These are phyloP conservation scores for Lepraria neglecta DNA, from an alignment of 495 filamentous ascomycete species.

Conservation along the genomic window DNA sequence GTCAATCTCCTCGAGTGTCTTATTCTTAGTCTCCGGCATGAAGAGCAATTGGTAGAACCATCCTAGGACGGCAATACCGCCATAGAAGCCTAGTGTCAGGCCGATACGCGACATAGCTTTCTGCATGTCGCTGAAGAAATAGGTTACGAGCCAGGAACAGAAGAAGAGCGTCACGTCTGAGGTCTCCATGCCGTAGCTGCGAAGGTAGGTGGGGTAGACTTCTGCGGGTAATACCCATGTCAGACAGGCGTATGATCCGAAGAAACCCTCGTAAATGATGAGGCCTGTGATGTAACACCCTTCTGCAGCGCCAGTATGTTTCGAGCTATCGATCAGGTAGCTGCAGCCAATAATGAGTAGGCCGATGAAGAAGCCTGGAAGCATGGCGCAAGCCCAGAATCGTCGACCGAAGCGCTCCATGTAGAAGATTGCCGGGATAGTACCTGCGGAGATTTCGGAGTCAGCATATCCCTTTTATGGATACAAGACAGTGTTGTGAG, in stretches of 20 bases:
- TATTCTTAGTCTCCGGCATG: slow-evolving; percentile 60
- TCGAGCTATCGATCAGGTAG: slow-evolving; percentile 41
- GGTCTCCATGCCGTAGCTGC: slow-evolving; percentile 54
- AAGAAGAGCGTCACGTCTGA: slow-evolving; percentile 52
- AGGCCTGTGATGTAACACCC: slow-evolving; percentile 52
- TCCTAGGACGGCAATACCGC: slow-evolving; percentile 51
- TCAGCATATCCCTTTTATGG: too few relatives aligned
- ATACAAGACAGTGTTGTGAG: too few relatives aligned
- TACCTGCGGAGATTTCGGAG: slow-evolving; percentile 23
- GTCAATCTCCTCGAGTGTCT: slow-evolving; percentile 57
- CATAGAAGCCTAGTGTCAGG: slow-evolving; percentile 54
- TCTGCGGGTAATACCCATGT: slow-evolving; percentile 58
- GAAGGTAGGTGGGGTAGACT: slow-evolving; percentile 56
- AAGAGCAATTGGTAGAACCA: slow-evolving; percentile 56
- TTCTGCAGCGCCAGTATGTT: slow-evolving; percentile 38
- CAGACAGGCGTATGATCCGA: slow-evolving; percentile 56
- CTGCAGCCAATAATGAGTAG: slow-evolving; percentile 50
- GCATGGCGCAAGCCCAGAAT: slow-evolving; percentile 56
- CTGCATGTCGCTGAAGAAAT: slow-evolving; percentile 57
- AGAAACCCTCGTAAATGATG: slow-evolving; percentile 57
- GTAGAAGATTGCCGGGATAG: slow-evolving; percentile 52
- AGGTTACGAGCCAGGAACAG: slow-evolving; percentile 57
- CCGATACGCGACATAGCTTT: slow-evolving; percentile 50
- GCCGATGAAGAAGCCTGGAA: slow-evolving; percentile 56
- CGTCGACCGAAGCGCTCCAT: slow-evolving; percentile 57